These are phyloP conservation scores for Syncephalastrum sp. DNA, from an alignment of 371 early-diverging fungal species.

Conservation along the genomic window DNA sequence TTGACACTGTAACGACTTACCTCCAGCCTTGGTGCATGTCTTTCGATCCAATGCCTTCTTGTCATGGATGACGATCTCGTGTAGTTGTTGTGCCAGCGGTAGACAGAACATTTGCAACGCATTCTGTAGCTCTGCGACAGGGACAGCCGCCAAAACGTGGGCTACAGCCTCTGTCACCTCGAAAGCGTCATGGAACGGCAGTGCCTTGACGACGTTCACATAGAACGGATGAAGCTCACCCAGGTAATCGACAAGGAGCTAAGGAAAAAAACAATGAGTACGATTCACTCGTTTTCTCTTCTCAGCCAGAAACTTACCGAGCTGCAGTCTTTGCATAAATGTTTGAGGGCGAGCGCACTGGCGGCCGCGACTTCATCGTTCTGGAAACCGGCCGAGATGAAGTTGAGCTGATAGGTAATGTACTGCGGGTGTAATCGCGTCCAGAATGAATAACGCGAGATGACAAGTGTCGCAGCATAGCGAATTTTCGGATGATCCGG, in stretches of 20 bases:
- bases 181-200: constrained; percentile 69
- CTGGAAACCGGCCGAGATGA: constrained; percentile 85
- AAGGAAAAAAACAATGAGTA: constrained; percentile 25
- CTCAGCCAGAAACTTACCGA: constrained; percentile 49
- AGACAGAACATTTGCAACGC: constrained; percentile 81
- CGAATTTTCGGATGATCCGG: constrained; percentile 90
- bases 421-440: constrained; percentile 84
- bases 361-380: constrained; percentile 87
- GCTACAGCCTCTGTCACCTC: constrained; percentile 91
- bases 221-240: constrained; percentile 80
- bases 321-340: constrained; percentile 88
- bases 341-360: constrained; percentile 81
- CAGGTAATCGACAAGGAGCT: constrained; percentile 70
- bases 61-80: constrained; percentile 42
- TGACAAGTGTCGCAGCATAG: constrained; percentile 93
- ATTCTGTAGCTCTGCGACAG: constrained; percentile 55
- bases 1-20: constrained; percentile 18
- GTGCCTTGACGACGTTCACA: constrained; percentile 55
- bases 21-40: constrained; percentile 42
- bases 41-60: constrained; percentile 24
- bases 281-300: no score
- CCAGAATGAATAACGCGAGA: constrained; percentile 95
- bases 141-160: constrained; percentile 79
- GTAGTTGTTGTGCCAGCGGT: constrained; percentile 76
- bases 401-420: constrained; percentile 86